Conservation (phyloP, 2,329 filamentous ascomycete species). For the Botrytis aclada region DNA sequence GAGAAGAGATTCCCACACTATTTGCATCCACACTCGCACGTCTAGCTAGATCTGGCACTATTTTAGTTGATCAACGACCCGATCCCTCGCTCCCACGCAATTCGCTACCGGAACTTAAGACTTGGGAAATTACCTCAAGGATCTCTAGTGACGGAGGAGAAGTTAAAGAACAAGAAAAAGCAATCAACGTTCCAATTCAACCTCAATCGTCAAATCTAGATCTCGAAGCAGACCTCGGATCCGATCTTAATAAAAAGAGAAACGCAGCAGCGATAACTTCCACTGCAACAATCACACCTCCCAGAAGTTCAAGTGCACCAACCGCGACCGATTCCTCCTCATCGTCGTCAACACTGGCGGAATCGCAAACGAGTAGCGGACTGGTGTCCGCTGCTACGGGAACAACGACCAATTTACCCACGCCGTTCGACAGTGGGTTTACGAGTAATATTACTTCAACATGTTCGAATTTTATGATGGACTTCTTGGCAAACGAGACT, state of each 20-base stretch:
- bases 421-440: conserved; percentile 64
- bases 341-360: conserved; percentile 17
- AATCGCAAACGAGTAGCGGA: conserved; percentile 24
- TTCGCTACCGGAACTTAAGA: conserved; percentile 11
- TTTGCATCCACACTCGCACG: conserved; percentile 30
- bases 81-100: conserved; percentile 23
- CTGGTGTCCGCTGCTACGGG: conserved; percentile 24
- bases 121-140: neutral
- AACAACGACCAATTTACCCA: conserved; percentile 51
- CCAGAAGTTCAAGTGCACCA: neutral
- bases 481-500: conserved; percentile 32
- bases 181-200: neutral
- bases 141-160: neutral
- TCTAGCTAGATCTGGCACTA: conserved; percentile 34
- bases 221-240: neutral
- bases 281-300: conserved; percentile 13
- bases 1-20: conserved; percentile 22
- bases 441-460: conserved; percentile 56
- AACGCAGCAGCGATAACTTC: conserved; percentile 10
- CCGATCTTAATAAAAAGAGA: neutral
- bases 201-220: neutral
- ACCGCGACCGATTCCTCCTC: conserved; percentile 12
- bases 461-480: conserved; percentile 35
- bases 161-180: neutral
- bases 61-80: conserved; percentile 35